Base-by-base conservation (phyloP, 176 grass and related monocot genomes). In the Oryza glaberrima region DNA sequence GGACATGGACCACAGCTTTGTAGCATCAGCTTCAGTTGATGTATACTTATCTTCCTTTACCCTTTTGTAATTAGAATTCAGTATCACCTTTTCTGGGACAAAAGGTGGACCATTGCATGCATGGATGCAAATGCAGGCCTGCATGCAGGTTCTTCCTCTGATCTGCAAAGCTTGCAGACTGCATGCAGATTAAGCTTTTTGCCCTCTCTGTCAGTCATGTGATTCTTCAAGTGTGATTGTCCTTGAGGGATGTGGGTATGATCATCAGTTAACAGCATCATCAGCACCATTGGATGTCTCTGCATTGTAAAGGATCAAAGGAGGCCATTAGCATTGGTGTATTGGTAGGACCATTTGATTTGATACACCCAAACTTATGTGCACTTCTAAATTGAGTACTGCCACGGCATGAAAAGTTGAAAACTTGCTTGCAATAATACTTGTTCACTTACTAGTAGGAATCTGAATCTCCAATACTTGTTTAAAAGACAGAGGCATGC, bases 1-100 rank as follows among this genome's bases (percentile, higher is more conserved):
- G 84, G 84, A 9, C 80, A 84, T 65, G 84, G 80, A 80, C 80
- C 80, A 76, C 75, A 90, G 63, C 80, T 90, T 75, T 79, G 75
- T 46, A 41, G 30, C 80, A 70, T 86, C 84, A 56, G 52, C 74
- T 73, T 74, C 73, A 58, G 19, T 58, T n/a, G 19, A 20, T 58
- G 54, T 58, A 20, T 58, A 58, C 36, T n/a, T 32, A 32, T 60
- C 40, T 7, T 36, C 40, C 14, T 82, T 35, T 13, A 58, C 46
- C 41, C 40, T 68, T 4, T 46, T 48, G 34, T 58, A 63, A 23
- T 63, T 23, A n/a, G n/a, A 63, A 7, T 46, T 76, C 79, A 73
- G 19, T 15, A 26, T 0, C 64, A 34, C 80, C 74, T 86, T 86
- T 77, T 65, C 71, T 64, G 20, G 73, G 49, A 36, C 40, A 60